Base-by-base conservation (phyloP, 2,329 filamentous ascomycete species). In the Podosphaera xanthii region DNA sequence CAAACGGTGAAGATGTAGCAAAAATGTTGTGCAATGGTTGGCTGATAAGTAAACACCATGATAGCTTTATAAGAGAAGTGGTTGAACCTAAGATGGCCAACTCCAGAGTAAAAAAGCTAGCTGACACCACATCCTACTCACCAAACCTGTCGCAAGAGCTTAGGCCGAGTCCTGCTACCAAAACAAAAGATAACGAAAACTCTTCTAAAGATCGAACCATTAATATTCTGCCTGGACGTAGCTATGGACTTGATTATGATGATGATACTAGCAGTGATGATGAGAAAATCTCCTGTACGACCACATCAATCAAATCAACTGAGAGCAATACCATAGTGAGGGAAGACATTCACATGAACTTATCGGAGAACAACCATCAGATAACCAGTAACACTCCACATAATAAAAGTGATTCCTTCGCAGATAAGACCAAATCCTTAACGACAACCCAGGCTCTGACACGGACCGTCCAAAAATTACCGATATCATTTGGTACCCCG, bases 191-290 rank as follows among this genome's bases (percentile, higher is more conserved):
- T 22, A 55, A 55, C 1, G 5, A 30, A n/a, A 46, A 10, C 5
- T 8, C 10, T 7, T 9, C 55, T 30, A 14, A 7, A 30, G 55
- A 57, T 8, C 14, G n/a, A 30, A 40, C 14, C 5, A 40, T 6
- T 4, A 42, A 31, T 42, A 42, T 10, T 7, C 55, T 34, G 38
- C 22, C 36, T 33, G 55, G 55, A 34, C 55, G 55, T 30, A 57
- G 55, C 8, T 57, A 57, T 34, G 55, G 55, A 30, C 46, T 57
- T 33, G 7, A 46, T 4, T 57, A 57, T n/a, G 55, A 57, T 33
- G 55, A 57, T 35, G 55, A 57, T 33, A 57, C 36, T 34, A 57
- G 55, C 34, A 57, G 55, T 46, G 55, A 57, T 46, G 55, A 57
- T 9, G 55, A 46, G 12, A 22, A 44, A 9, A 44, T 12, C 3